phyloP scores from a whole-genome alignment of 257 asterid species.

The Primulina huaijiensis region DNA sequence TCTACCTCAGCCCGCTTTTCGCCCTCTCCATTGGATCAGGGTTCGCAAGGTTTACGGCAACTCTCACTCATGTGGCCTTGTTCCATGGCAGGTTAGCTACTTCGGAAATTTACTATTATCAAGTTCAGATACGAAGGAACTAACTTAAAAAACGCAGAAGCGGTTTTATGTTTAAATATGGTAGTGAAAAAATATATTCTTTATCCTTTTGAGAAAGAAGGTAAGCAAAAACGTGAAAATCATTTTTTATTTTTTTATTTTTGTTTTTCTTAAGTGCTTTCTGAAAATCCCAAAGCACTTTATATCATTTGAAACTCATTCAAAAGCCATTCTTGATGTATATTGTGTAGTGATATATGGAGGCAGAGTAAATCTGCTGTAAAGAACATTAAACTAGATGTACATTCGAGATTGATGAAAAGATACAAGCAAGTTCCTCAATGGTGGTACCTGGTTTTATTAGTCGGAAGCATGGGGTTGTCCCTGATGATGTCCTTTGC shows the following conservation, averaged over 20 bases:
- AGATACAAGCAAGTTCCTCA: conserved; percentile 89
- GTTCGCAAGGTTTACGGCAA: conserved; percentile 89
- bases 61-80: conserved; percentile 85
- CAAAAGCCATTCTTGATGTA: background rate
- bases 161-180: too few relatives aligned
- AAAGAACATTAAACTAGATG: conserved; percentile 56
- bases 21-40: conserved; percentile 96
- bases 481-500: conserved; percentile 67
- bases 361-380: conserved; percentile 77
- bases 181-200: too few relatives aligned
- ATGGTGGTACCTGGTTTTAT: conserved; percentile 74
- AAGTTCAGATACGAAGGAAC: background rate
- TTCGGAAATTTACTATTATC: background rate
- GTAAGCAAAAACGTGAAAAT: too few relatives aligned
- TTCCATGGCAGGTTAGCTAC: conserved; percentile 84
- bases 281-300: too few relatives aligned
- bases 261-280: too few relatives aligned
- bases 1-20: conserved; percentile 92
- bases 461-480: conserved; percentile 58
- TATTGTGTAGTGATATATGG: conserved; percentile 68
- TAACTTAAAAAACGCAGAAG: too few relatives aligned
- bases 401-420: conserved; percentile 77
- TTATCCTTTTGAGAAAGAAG: too few relatives aligned
- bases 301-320: background rate
- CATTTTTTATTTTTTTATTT: too few relatives aligned